A percentile compares a stretch with the other conserved stretches of the same genome.
Conservation (phyloP, 345 rosid species). For the Pugionium cornutum region DNA sequence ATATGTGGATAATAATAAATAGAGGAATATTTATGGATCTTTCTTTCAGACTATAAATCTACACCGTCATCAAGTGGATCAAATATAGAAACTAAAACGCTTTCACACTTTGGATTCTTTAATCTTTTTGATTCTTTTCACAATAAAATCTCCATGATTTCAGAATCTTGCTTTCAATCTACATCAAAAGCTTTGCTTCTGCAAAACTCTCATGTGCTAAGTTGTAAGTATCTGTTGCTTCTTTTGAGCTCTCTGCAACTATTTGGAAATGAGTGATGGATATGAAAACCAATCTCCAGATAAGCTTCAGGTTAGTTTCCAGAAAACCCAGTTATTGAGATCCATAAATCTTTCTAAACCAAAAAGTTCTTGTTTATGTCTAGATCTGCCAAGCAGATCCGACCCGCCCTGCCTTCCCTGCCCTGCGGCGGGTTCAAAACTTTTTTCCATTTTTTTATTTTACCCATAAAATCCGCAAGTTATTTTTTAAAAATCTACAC, state of each 20-base stretch:
- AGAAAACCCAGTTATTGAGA: constrained; percentile 7
- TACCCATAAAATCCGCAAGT: no score
- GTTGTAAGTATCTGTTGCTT: constrained; percentile 22
- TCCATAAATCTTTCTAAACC: neutral
- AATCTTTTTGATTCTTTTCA: constrained; percentile 2
- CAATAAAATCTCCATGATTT: constrained; percentile 16
- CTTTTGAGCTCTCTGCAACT: constrained; percentile 54
- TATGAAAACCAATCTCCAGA: constrained; percentile 27
- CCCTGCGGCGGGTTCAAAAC: no score
- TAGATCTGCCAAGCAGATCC: neutral
- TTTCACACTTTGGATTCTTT: constrained; percentile 26
- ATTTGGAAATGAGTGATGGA: constrained; percentile 14
- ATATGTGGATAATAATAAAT: constrained; percentile 20
- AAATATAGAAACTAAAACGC: constrained; percentile 10
- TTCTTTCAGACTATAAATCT: constrained; percentile 27
- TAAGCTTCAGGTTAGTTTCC: constrained; percentile 30
- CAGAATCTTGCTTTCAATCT: constrained; percentile 27
- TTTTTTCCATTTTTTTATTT: no score
- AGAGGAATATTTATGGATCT: neutral
- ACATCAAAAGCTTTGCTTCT: constrained; percentile 21
- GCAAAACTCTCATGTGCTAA: constrained; percentile 10
- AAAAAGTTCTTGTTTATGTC: neutral
- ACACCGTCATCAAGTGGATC: neutral
- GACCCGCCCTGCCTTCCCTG: no score
- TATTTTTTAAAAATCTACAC: no score